These are phyloP conservation scores for Pueraria montana DNA, from an alignment of 306 rosid genomes.

Conservation along the genomic window DNA sequence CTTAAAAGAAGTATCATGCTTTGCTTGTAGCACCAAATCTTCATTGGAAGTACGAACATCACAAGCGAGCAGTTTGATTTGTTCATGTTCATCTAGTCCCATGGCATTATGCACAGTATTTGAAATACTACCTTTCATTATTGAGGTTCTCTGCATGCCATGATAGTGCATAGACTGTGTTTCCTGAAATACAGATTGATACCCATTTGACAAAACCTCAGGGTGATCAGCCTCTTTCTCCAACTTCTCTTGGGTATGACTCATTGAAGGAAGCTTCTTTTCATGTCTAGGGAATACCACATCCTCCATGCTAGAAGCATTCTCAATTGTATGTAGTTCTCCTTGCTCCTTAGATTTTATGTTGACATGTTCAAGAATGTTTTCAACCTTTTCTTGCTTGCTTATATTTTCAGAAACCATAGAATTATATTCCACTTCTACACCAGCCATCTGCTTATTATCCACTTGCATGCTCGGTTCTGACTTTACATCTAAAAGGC, in stretches of 20 bases:
- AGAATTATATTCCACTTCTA: constrained; percentile 36
- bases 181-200: constrained; percentile 46
- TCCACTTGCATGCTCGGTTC: constrained; percentile 50
- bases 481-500: constrained; percentile 43
- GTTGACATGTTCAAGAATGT: constrained; percentile 39
- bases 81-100: constrained; percentile 54
- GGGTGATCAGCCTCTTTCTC: constrained; percentile 48
- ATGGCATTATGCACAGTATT: constrained; percentile 28
- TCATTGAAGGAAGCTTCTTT: constrained; percentile 37
- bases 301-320: constrained; percentile 48
- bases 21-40: constrained; percentile 42
- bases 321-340: constrained; percentile 49
- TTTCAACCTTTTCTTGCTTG: constrained; percentile 40
- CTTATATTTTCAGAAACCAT: constrained; percentile 37
- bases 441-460: constrained; percentile 40
- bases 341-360: constrained; percentile 35
- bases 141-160: constrained; percentile 16
- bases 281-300: constrained; percentile 41
- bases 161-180: constrained; percentile 40
- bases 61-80: constrained; percentile 38
- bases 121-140: constrained; percentile 39
- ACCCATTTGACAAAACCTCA: constrained; percentile 44
- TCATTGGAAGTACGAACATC: constrained; percentile 49
- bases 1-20: constrained; percentile 33
- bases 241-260: constrained; percentile 39